A percentile compares a stretch with the other conserved stretches of the same genome.
Evolutionary conservation across 257 asterid species (phyloP).

Genomic region (Capsicum chinense): DNA sequence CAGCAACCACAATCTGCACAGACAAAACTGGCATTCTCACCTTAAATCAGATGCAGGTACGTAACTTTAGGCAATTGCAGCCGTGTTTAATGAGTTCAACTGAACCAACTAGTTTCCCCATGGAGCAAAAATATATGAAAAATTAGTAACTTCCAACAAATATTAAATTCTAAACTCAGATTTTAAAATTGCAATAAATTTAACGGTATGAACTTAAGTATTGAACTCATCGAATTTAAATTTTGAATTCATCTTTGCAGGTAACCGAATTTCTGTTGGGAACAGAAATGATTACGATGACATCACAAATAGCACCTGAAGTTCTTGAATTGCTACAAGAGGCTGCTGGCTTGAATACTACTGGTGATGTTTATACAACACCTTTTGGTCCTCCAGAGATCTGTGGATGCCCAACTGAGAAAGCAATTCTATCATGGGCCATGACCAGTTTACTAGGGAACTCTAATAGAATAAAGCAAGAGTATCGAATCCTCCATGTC

Average conservation of each 20-base stretch:
- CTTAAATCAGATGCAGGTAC: conserved; percentile 34
- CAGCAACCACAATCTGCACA: conserved; percentile 32
- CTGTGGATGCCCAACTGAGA: conserved; percentile 35
- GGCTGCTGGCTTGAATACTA: conserved; percentile 30
- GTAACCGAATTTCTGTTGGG: conserved; percentile 35
- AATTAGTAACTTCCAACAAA: neutral
- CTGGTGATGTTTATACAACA: conserved; percentile 14
- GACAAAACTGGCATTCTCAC: conserved; percentile 36
- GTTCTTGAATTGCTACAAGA: conserved; percentile 24
- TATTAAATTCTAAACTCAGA: neutral
- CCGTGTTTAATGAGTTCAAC: neutral
- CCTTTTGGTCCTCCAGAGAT: conserved; percentile 28
- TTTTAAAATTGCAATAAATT: neutral
- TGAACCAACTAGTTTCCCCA: neutral
- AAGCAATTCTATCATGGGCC: conserved; percentile 36
- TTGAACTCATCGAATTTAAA: neutral
- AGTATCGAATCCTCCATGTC: conserved; percentile 21
- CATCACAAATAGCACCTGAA: conserved; percentile 33
- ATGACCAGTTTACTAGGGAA: conserved; percentile 15
- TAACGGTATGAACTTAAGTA: neutral
- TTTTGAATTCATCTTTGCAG: neutral
- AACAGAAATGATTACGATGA: conserved; percentile 9
- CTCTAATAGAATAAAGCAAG: conserved; percentile 24
- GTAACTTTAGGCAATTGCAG: neutral
- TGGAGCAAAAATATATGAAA: neutral